Percentiles rank a stretch among this genome's conserved stretches.
phyloP scores from a whole-genome alignment of 2,329 filamentous ascomycete genomes.

The Neofusicoccum umdonicola region DNA sequence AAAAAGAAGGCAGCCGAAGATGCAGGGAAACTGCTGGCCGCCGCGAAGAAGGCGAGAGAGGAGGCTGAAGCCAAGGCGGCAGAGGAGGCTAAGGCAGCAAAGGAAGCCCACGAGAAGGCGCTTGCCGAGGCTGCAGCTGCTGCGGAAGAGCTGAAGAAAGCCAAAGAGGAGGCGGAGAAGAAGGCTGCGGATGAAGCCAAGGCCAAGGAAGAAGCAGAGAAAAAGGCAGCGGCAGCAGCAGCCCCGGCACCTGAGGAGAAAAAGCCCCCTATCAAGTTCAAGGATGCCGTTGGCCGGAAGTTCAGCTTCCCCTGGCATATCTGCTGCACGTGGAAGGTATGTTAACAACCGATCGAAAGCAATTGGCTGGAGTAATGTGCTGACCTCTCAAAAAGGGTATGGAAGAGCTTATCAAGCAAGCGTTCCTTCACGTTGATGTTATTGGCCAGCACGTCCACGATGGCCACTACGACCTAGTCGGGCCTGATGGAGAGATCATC shows the following conservation, averaged over 20 bases:
- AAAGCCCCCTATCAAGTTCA: conserved; percentile 80
- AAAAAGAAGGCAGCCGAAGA: conserved; percentile 44
- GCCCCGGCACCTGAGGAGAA: conserved; percentile 52
- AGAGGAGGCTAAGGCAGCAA: conserved; percentile 29
- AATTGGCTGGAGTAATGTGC: background rate
- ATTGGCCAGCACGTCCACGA: conserved; percentile 46
- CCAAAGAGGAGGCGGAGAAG: conserved; percentile 49
- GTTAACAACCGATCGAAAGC: conserved; percentile 30
- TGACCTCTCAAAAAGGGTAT: conserved; percentile 38
- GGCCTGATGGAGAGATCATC: conserved; percentile 50
- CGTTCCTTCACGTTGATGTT: conserved; percentile 47
- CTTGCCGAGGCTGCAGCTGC: conserved; percentile 43
- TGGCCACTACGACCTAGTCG: conserved; percentile 48
- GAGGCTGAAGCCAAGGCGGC: conserved; percentile 31
- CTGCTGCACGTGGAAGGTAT: conserved; percentile 79
- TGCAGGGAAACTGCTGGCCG: conserved; percentile 28
- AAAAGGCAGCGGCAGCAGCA: conserved; percentile 40
- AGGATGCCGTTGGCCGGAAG: conserved; percentile 86
- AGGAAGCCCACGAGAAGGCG: conserved; percentile 29
- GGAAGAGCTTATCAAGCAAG: conserved; percentile 50
- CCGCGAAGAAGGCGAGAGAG: conserved; percentile 31
- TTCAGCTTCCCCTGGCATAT: conserved; percentile 88
- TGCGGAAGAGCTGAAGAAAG: conserved; percentile 55
- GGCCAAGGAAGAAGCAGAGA: conserved; percentile 39
- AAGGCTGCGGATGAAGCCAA: conserved; percentile 44